Base-by-base conservation (phyloP, 139 green algal genomes). In the Chlamydomonas urium region DNA sequence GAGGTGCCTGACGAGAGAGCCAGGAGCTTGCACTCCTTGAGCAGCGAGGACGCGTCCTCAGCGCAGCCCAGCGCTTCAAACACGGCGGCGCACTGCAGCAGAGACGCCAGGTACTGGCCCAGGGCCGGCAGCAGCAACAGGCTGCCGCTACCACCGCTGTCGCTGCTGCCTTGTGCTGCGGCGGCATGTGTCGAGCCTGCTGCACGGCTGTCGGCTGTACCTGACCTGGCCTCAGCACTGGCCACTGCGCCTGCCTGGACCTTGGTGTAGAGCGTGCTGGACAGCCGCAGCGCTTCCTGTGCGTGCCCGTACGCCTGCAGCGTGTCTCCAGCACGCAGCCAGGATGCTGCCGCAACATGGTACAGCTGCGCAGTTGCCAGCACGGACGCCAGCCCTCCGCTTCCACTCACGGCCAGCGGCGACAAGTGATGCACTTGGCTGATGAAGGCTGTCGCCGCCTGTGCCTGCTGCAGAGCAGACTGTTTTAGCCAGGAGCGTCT, bases 41-140 rank as follows among this genome's bases (percentile, higher is more conserved):
- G 74, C 1, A 87, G 73, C 38, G 69, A 78, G 1, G 63, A 17
- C 1, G 84, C 82, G 34, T 91, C 86, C 26, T 90, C 86, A 2
- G 57, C 47, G 38, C 75, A 75, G 17, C 85, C 81, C 6, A 47
- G 47, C 0, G 53, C 62, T 65, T 89, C 86, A 75, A 86, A 87
- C 29, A 79, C 63, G 28, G 63, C 26, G 0, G 79, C 86, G 47
- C 79, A 73, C 42, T 75, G 74, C 35, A 86, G 66, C 68, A 90
- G 75, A 34, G 72, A 78, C 2, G 29, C 50, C 37, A 87, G 8
- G 60, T 68, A 68, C 60, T 48, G 60, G 19, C 23, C 33, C 23
- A 48, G 33, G 60, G 29, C 19, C 53, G 24, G 53, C n/a, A 36
- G 53, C 17, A 50, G 10, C 42, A 50, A 14, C 42, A 50, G 42